Conservation (phyloP, 768 basidiomycete species). For the Hortiboletus flavorubellus region DNA sequence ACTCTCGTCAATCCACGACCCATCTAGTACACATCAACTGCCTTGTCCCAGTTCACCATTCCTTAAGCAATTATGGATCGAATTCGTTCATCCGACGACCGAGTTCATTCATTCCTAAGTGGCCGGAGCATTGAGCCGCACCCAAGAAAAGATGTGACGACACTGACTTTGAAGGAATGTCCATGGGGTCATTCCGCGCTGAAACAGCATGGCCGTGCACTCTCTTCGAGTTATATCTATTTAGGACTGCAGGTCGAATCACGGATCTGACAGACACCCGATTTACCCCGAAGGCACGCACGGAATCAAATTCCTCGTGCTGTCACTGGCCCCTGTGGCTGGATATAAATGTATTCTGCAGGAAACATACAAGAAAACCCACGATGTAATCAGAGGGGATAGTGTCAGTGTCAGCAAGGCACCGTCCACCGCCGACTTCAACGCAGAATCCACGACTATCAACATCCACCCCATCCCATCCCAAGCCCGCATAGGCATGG, state of each 20-base stretch:
- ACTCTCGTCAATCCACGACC: no score
- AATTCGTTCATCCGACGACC: no score
- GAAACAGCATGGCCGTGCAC: slow-evolving; percentile 1
- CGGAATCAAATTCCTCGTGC: slow-evolving; percentile 1
- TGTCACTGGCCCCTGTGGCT: background rate
- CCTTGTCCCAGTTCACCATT: no score
- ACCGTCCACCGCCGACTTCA: slow-evolving; percentile 1
- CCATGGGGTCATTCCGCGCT: background rate
- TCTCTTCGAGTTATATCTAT: background rate
- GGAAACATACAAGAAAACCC: background rate
- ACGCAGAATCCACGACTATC: background rate
- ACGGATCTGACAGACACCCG: background rate
- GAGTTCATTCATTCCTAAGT: no score
- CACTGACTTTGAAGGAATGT: background rate
- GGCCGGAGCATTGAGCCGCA: no score
- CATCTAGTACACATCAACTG: no score
- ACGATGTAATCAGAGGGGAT: background rate
- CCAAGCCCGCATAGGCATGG: background rate
- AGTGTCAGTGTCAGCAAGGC: background rate
- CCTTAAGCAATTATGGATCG: no score
- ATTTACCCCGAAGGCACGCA: background rate
- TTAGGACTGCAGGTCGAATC: background rate
- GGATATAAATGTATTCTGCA: background rate
- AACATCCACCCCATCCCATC: background rate
- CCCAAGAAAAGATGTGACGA: background rate